A percentile compares a stretch with the other conserved stretches of the same genome.
These are phyloP conservation scores for Geotrichum cucujoidarum DNA, from an alignment of 1,139 yeast species.

Conservation along the genomic window DNA sequence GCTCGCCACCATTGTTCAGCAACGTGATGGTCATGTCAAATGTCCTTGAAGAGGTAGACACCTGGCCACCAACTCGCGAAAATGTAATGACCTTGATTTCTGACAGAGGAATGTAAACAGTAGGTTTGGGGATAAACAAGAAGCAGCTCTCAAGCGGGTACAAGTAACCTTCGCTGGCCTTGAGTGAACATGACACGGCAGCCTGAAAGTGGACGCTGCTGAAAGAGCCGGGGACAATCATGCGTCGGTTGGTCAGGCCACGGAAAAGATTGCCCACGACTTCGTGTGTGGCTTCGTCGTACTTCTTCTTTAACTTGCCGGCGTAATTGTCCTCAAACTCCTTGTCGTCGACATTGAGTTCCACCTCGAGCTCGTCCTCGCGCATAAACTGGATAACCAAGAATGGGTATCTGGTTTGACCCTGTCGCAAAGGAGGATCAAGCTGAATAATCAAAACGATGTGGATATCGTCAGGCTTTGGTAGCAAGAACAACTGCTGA, in stretches of 20 bases:
- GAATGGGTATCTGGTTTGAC: conserved; percentile 94
- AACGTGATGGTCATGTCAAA: conserved; percentile 83
- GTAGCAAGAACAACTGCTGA: conserved; percentile 84
- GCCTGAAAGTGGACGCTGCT: conserved; percentile 60
- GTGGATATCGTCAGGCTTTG: conserved; percentile 90
- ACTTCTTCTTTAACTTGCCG: conserved; percentile 65
- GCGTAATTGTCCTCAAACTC: conserved; percentile 75
- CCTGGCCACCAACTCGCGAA: conserved; percentile 82
- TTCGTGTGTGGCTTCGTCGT: conserved; percentile 77
- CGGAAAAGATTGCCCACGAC: conserved; percentile 86
- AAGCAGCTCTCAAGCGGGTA: conserved; percentile 89
- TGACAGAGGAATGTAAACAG: conserved; percentile 80
- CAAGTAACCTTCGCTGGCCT: conserved; percentile 91
- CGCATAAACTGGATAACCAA: conserved; percentile 81
- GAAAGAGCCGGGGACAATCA: conserved; percentile 82
- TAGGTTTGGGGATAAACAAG: conserved; percentile 89
- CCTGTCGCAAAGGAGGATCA: conserved; percentile 91
- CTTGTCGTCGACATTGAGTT: conserved; percentile 76
- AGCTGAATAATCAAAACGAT: conserved; percentile 83
- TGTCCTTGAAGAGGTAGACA: conserved; percentile 69
- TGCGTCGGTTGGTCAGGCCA: conserved; percentile 83
- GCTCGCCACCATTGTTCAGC: conserved; percentile 61
- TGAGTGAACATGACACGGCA: conserved; percentile 85
- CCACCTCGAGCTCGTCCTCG: conserved; percentile 89
- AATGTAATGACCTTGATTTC: conserved; percentile 75